Conservation (phyloP, 345 rosid genomes). For the Salix purpurea region DNA sequence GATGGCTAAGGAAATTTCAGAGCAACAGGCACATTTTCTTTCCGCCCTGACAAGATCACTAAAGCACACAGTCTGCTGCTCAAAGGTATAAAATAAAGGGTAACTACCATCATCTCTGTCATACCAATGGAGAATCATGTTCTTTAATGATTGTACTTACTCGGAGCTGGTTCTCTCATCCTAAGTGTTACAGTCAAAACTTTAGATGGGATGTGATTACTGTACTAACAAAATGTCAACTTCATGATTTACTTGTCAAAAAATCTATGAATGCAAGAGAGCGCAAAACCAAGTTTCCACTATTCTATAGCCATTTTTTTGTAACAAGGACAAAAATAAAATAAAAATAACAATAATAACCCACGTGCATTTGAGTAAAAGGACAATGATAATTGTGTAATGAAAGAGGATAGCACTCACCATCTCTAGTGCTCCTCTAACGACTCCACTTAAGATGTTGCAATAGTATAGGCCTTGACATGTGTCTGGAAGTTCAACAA, state of each 20-base stretch:
- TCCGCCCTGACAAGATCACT: background rate
- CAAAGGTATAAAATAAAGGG: background rate
- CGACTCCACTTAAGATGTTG: constrained; percentile 82
- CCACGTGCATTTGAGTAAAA: background rate
- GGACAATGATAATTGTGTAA: background rate
- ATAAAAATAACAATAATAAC: background rate
- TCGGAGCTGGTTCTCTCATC: background rate
- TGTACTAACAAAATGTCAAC: background rate
- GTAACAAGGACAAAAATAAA: background rate
- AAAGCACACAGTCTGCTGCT: background rate
- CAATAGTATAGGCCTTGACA: constrained; percentile 91
- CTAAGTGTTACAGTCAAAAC: background rate
- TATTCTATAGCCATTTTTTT: background rate
- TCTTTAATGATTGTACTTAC: background rate
- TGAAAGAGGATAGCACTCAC: constrained; percentile 27
- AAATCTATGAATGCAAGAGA: background rate
- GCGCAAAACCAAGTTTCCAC: background rate
- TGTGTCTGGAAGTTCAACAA: constrained; percentile 91
- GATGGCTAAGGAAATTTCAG: background rate
- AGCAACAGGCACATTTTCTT: background rate
- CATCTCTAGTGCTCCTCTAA: constrained; percentile 93
- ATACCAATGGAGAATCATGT: background rate
- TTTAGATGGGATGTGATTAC: background rate
- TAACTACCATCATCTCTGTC: background rate
- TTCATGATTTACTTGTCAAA: background rate